These are phyloP conservation scores for Ceratocystis eucalypticola DNA, from an alignment of 2,329 filamentous ascomycete species.

Conservation along the genomic window DNA sequence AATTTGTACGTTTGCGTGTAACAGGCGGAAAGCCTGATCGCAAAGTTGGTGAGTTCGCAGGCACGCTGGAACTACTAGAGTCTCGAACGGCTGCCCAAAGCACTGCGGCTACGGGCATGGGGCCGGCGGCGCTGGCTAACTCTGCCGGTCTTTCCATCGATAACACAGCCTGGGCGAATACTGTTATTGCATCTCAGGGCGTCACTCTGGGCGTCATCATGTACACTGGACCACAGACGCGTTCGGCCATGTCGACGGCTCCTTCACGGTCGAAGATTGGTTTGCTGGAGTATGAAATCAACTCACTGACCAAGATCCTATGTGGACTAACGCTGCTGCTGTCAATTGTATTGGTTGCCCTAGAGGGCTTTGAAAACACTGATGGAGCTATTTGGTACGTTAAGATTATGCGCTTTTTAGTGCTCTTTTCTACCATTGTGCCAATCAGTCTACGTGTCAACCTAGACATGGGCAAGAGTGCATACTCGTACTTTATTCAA, in stretches of 20 bases:
- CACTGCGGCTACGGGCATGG: slow-evolving; percentile 14
- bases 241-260: slow-evolving; percentile 84
- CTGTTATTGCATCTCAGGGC: slow-evolving; percentile 85
- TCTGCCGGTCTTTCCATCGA: slow-evolving; percentile 77
- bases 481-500: slow-evolving; percentile 93
- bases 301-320: slow-evolving; percentile 89
- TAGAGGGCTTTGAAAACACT: slow-evolving; percentile 64
- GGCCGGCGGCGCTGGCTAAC: slow-evolving; percentile 27
- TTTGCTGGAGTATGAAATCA: slow-evolving; percentile 89
- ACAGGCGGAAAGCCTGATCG: slow-evolving; percentile 82
- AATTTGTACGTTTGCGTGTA: slow-evolving; percentile 57
- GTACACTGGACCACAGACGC: slow-evolving; percentile 88
- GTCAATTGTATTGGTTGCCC: slow-evolving; percentile 74
- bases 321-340: slow-evolving; percentile 77
- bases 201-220: slow-evolving; percentile 79
- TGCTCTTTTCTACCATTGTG: slow-evolving; percentile 97
- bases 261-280: slow-evolving; percentile 88
- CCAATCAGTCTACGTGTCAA: slow-evolving; percentile 95
- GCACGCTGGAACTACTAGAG: slow-evolving; percentile 65
- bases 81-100: slow-evolving; percentile 37
- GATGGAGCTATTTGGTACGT: slow-evolving; percentile 72
- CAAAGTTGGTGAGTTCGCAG: slow-evolving; percentile 88
- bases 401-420: slow-evolving; percentile 94
- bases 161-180: slow-evolving; percentile 98
- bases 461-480: slow-evolving; percentile 90